Base-by-base conservation (phyloP, 441 rosid species). In the Isatis lusitanica region DNA sequence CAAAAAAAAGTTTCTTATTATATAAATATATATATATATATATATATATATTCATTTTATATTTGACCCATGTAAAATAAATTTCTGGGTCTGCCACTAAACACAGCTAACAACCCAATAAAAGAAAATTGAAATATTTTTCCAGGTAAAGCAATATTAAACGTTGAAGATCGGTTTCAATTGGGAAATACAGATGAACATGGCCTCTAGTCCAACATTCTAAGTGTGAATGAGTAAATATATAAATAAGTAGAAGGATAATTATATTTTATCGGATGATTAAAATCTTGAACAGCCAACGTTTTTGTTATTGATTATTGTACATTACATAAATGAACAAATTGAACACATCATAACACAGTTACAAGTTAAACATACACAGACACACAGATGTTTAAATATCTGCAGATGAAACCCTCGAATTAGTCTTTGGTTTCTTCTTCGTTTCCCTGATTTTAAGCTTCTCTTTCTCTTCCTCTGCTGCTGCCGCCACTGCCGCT, bases 321-420 rank as follows among this genome's bases (percentile, higher is more conserved):
- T 24, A 61, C 16, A 26, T 50, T 31, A 63, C 76, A 63, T 11
- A 17, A 40, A 43, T 35, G 2, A 71, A 71, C 52, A 28, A 61
- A 71, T 6, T 39, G 35, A 50, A 50, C 44, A 1, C 60, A 51
- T 38, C 11, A 39, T 7, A 39, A 48, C 39, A 38, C 8, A 31
- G 12, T 40, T n/a, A 63, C 17, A 51, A 63, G 40, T 48, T 48
- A 51, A 51, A 38, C 9, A 36, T 17, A 72, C 28, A 64, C n/a
- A n/a, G n/a, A 2, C 21, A 21, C 36, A 42, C 16, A 63, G 7
- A 52, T 33, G 39, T 59, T 64, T 64, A 76, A 12, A 64, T 11
- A 39, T 70, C 62, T 3, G 53, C 75, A 5, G 71, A 76, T 3
- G 75, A 70, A 57, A 76, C 71, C 48, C 18, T 64, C 2, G 71